Conservation (phyloP, 257 asterid genomes). For the Rubia yunnanensis region DNA sequence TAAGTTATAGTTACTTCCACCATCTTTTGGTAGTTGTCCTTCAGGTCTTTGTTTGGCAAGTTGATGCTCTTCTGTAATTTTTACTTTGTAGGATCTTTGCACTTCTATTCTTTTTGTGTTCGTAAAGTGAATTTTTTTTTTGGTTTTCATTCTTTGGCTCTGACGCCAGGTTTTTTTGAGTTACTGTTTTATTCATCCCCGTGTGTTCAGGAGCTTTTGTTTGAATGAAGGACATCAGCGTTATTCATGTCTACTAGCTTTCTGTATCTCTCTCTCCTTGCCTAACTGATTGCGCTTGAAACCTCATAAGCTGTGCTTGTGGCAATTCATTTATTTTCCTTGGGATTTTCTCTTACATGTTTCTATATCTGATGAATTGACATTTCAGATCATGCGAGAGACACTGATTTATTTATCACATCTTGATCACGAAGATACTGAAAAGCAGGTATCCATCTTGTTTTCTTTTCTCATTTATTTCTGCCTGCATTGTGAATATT, state of each 20-base stretch:
- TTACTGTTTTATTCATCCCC: not conserved
- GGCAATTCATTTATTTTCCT: slow-evolving; percentile 10
- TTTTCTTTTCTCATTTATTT: not conserved
- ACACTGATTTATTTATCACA: slow-evolving; percentile 92
- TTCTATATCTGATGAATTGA: slow-evolving; percentile 11
- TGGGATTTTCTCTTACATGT: slow-evolving; percentile 4
- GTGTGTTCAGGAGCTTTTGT: not conserved
- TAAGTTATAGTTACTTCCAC: not conserved
- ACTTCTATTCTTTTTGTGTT: not conserved
- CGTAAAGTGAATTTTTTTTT: not conserved
- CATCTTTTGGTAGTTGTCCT: not conserved
- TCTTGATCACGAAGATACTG: slow-evolving; percentile 98
- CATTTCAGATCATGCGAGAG: slow-evolving; percentile 90
- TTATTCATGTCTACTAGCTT: not conserved
- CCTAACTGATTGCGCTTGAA: not conserved
- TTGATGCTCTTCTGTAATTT: too few relatives aligned
- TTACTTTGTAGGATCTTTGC: too few relatives aligned
- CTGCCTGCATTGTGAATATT: not conserved
- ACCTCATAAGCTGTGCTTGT: not conserved
- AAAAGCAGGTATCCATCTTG: slow-evolving; percentile 60
- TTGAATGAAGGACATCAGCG: too few relatives aligned
- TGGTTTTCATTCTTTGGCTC: not conserved
- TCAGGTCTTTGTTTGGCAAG: too few relatives aligned
- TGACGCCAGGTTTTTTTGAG: not conserved
- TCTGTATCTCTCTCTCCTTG: not conserved